A percentile compares a stretch with the other conserved stretches of the same genome.
Conservation (phyloP, 2,329 filamentous ascomycete species). For the Kalmusia sp. region DNA sequence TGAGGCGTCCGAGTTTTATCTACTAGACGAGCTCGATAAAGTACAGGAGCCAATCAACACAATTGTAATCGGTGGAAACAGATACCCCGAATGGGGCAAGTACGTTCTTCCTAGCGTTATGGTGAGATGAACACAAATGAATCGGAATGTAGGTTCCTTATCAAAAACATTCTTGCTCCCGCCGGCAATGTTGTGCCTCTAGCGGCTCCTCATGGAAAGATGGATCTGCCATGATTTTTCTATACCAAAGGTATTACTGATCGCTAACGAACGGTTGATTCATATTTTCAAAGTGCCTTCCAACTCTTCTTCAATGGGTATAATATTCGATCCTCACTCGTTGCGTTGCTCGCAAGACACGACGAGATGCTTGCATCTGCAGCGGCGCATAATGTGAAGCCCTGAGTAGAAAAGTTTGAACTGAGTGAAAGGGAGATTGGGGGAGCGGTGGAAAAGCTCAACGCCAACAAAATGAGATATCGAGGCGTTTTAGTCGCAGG, state of each 20-base stretch:
- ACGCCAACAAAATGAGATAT: conserved; percentile 26
- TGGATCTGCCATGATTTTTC: conserved; percentile 21
- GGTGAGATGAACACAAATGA: conserved; percentile 1
- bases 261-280: not conserved
- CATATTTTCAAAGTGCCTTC: conserved; percentile 17
- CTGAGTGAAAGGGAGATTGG: conserved; percentile 26
- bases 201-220: conserved; percentile 19
- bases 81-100: conserved; percentile 32
- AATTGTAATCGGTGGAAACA: conserved; percentile 26
- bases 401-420: conserved; percentile 27
- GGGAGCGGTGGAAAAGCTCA: conserved; percentile 24
- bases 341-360: conserved; percentile 27
- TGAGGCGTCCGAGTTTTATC: conserved; percentile 31
- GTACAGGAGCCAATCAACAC: conserved; percentile 24
- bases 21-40: conserved; percentile 29
- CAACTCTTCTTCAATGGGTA: conserved; percentile 27
- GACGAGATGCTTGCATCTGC: conserved; percentile 32
- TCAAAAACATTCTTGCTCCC: conserved; percentile 27
- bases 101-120: conserved; percentile 7
- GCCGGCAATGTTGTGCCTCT: conserved; percentile 27
- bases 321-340: conserved; percentile 25
- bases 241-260: not conserved
- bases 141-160: conserved; percentile 16
- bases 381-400: conserved; percentile 23
- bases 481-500: conserved; percentile 24